These are phyloP conservation scores for Paramecium biaurelia DNA, from an alignment of 73 alveolate genomes.

Conservation along the genomic window DNA sequence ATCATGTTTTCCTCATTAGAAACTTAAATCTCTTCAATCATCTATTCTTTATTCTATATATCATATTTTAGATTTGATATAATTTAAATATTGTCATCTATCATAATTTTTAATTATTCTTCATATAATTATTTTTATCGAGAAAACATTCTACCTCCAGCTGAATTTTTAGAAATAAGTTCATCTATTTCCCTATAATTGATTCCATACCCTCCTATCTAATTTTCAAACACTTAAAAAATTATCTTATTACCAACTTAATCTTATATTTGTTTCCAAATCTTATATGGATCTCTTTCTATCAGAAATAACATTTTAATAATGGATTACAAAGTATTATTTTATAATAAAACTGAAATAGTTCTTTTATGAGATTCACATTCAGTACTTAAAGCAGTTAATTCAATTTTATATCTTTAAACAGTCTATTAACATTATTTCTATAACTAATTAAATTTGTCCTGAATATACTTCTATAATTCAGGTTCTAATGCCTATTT, in stretches of 20 bases:
- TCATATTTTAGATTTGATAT: background rate
- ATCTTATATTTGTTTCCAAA: slow-evolving; percentile 12
- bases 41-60: background rate
- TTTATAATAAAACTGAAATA: background rate
- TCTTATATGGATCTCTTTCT: slow-evolving; percentile 29
- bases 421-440: background rate
- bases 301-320: background rate
- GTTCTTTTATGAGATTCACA: slow-evolving; percentile 16
- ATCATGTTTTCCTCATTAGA: background rate
- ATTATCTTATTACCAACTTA: slow-evolving; percentile 5
- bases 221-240: slow-evolving; percentile 12
- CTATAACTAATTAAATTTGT: background rate
- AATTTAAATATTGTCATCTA: background rate
- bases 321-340: background rate
- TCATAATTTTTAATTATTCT: background rate
- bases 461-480: background rate
- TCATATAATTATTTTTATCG: background rate
- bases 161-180: background rate
- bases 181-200: slow-evolving; percentile 46
- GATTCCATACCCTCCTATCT: slow-evolving; percentile 19
- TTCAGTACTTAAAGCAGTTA: background rate
- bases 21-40: background rate
- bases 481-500: background rate
- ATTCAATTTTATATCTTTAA: background rate
- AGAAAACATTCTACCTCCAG: background rate